These are phyloP conservation scores for Collybia nuda DNA, from an alignment of 768 basidiomycete species.

Conservation along the genomic window DNA sequence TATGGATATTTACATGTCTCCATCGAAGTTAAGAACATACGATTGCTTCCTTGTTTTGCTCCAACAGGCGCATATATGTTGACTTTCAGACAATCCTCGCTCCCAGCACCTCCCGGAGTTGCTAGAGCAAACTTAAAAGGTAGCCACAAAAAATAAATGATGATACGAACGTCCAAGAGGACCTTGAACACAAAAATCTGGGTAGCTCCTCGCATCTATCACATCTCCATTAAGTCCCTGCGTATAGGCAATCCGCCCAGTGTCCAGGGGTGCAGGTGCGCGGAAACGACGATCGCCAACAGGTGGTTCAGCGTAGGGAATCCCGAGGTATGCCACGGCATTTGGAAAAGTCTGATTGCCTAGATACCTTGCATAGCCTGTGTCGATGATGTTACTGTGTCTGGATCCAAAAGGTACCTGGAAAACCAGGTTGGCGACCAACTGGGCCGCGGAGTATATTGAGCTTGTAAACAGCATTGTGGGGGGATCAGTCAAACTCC, in stretches of 20 bases:
- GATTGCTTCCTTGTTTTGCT: conserved; percentile 42
- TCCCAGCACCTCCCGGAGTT: conserved; percentile 64
- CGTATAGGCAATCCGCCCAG: conserved; percentile 30
- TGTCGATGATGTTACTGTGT: conserved; percentile 38
- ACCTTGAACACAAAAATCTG: conserved; percentile 62
- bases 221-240: conserved; percentile 32
- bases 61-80: conserved; percentile 60
- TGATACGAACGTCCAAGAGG: conserved; percentile 40
- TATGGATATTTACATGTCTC: not conserved
- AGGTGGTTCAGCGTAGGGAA: conserved; percentile 62
- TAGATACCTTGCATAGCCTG: conserved; percentile 58
- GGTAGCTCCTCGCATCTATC: conserved; percentile 55
- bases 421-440: too few relatives aligned
- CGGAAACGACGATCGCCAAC: conserved; percentile 51
- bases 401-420: too few relatives aligned
- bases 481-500: too few relatives aligned
- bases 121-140: conserved; percentile 21
- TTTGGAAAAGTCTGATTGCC: conserved; percentile 53
- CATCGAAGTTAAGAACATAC: conserved; percentile 28
- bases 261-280: conserved; percentile 54
- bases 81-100: conserved; percentile 66
- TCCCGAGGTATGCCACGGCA: conserved; percentile 55
- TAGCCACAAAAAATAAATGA: too few relatives aligned
- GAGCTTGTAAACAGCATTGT: too few relatives aligned
- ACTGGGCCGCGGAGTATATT: too few relatives aligned